phyloP scores from a whole-genome alignment of 1,284 basidiomycete genomes.

The Pisolithus thermaeus region DNA sequence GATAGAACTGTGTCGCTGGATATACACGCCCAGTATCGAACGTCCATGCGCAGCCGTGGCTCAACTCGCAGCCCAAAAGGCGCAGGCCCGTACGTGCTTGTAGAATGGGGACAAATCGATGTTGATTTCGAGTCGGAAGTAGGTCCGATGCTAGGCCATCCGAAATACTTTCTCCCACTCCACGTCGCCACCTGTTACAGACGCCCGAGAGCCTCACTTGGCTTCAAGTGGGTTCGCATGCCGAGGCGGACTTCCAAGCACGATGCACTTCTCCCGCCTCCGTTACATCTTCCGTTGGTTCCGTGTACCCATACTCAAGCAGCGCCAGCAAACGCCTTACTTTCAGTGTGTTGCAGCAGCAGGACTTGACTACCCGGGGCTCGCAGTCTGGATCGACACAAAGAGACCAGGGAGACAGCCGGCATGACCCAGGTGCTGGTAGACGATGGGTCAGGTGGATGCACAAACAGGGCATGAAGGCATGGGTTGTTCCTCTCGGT shows the following conservation, averaged over 20 bases:
- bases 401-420: slow-evolving; percentile 12
- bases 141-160: slow-evolving; percentile 21
- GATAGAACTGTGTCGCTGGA: not conserved
- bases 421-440: slow-evolving; percentile 42
- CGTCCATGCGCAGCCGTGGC: not conserved
- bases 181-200: slow-evolving; percentile 50
- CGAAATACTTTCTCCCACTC: slow-evolving; percentile 52
- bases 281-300: slow-evolving; percentile 38
- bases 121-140: not conserved
- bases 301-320: slow-evolving; percentile 15
- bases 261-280: slow-evolving; percentile 38
- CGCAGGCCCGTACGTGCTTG: not conserved
- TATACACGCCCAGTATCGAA: not conserved
- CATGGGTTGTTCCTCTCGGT: slow-evolving; percentile 50
- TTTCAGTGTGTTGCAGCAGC: slow-evolving; percentile 33
- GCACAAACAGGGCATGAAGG: slow-evolving; percentile 59
- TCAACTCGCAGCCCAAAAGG: not conserved
- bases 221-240: slow-evolving; percentile 32
- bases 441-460: slow-evolving; percentile 70
- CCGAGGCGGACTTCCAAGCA: slow-evolving; percentile 21
- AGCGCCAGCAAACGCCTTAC: slow-evolving; percentile 19
- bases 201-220: slow-evolving; percentile 45
- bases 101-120: not conserved
- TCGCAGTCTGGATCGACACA: slow-evolving; percentile 5
- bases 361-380: slow-evolving; percentile 24